These are phyloP conservation scores for Teunomyces kruisii DNA, from an alignment of 805 yeast species.

Conservation along the genomic window DNA sequence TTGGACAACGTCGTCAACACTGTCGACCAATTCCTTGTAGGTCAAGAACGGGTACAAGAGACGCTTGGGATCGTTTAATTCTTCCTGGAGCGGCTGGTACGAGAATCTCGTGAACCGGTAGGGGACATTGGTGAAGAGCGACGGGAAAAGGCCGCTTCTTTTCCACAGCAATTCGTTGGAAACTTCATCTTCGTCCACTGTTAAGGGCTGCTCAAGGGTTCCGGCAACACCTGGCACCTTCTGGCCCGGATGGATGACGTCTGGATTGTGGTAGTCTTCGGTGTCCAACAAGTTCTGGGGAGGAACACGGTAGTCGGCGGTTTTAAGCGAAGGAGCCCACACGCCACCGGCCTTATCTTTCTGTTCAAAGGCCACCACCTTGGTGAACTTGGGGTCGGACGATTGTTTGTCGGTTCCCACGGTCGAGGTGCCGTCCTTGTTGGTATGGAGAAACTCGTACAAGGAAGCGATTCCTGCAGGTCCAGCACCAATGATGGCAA, in stretches of 20 bases:
- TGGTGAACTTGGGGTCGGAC: slow-evolving; percentile 23
- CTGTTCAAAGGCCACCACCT: slow-evolving; percentile 46
- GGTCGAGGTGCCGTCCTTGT: slow-evolving; percentile 21
- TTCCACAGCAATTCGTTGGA: slow-evolving; percentile 29
- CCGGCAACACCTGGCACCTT: slow-evolving; percentile 15
- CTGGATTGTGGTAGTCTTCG: slow-evolving; percentile 30
- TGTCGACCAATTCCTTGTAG: slow-evolving; percentile 29
- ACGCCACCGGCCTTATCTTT: slow-evolving; percentile 45
- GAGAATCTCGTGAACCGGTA: slow-evolving; percentile 38
- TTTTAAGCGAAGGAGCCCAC: slow-evolving; percentile 30
- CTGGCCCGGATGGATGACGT: slow-evolving; percentile 15
- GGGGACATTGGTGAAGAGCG: slow-evolving; percentile 44
- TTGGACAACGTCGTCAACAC: slow-evolving; percentile 28
- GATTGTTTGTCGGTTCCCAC: slow-evolving; percentile 14
- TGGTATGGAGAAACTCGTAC: slow-evolving; percentile 13
- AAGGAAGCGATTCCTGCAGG: slow-evolving; percentile 53
- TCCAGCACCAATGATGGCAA: slow-evolving; percentile 78
- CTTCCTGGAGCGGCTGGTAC: slow-evolving; percentile 24
- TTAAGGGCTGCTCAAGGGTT: slow-evolving; percentile 17
- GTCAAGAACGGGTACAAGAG: slow-evolving; percentile 38
- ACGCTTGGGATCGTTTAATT: slow-evolving; percentile 21
- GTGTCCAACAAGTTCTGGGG: slow-evolving; percentile 30
- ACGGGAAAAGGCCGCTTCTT: slow-evolving; percentile 36
- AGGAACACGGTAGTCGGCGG: slow-evolving; percentile 23
- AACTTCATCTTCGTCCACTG: slow-evolving; percentile 10